Conservation (phyloP, 1,139 yeast genomes). For the Geotrichum australiense region DNA sequence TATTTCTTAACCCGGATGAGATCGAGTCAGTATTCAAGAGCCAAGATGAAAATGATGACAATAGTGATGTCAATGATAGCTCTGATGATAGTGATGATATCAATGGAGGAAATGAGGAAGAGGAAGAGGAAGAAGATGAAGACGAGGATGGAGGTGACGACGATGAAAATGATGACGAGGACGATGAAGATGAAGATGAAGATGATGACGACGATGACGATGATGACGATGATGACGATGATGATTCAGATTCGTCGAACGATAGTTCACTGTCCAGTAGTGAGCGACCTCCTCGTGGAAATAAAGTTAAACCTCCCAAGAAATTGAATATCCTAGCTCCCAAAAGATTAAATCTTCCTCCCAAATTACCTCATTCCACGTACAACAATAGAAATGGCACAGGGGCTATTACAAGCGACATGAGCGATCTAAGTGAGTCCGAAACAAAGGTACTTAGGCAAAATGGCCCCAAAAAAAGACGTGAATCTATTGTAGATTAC, state of each 20-base stretch:
- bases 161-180: constrained; percentile 5
- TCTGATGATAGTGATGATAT: not conserved
- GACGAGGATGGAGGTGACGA: not conserved
- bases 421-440: constrained; percentile 15
- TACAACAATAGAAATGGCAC: constrained; percentile 11
- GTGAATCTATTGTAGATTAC: constrained; percentile 22
- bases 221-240: constrained; percentile 12
- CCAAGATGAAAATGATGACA: not conserved
- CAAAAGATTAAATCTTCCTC: constrained; percentile 24
- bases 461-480: constrained; percentile 15
- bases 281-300: too few species aligned
- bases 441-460: constrained; percentile 12
- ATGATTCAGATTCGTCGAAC: constrained; percentile 14
- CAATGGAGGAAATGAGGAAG: constrained; percentile 5
- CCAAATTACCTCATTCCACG: constrained; percentile 17
- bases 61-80: not conserved
- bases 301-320: constrained; percentile 19
- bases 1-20: not conserved
- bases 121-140: constrained; percentile 7
- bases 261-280: constrained; percentile 9
- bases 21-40: too few species aligned
- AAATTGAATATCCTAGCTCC: constrained; percentile 22
- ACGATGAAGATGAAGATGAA: constrained; percentile 9
- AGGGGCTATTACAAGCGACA: constrained; percentile 11
- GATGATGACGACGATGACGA: constrained; percentile 13